These are phyloP conservation scores for Elaeis guineensis DNA, from an alignment of 176 grass and related monocot species.

Conservation along the genomic window DNA sequence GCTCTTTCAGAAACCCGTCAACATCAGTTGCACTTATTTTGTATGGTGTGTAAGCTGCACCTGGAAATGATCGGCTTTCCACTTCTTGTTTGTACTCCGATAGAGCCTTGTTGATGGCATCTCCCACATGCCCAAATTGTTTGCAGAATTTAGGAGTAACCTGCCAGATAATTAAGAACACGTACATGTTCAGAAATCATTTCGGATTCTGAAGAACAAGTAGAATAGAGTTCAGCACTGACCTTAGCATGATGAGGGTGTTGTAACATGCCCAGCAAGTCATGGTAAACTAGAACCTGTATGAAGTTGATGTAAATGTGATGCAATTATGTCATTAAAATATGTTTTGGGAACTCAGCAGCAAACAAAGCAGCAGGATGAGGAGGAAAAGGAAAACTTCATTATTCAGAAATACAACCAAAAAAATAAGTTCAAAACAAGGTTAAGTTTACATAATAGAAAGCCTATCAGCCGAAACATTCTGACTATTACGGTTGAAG, in stretches of 20 bases:
- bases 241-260: constrained; percentile 95
- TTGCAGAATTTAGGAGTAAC: constrained; percentile 98
- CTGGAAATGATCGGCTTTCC: constrained; percentile 47
- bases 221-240: neutral
- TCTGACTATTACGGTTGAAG: too few species aligned
- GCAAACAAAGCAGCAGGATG: too few species aligned
- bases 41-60: constrained; percentile 63
- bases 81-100: constrained; percentile 79
- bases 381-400: too few species aligned
- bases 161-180: constrained; percentile 18
- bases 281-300: constrained; percentile 94
- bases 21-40: constrained; percentile 52
- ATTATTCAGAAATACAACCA: too few species aligned
- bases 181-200: neutral
- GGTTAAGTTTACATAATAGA: too few species aligned
- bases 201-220: neutral
- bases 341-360: too few species aligned
- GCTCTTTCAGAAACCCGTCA: constrained; percentile 44
- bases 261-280: constrained; percentile 83
- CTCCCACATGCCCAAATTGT: constrained; percentile 51
- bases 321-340: too few species aligned
- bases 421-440: too few species aligned
- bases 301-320: neutral
- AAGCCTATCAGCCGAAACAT: too few species aligned
- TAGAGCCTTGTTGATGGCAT: constrained; percentile 62